These are phyloP conservation scores for Microsporum ferrugineum DNA, from an alignment of 2,329 filamentous ascomycete genomes.

Conservation along the genomic window DNA sequence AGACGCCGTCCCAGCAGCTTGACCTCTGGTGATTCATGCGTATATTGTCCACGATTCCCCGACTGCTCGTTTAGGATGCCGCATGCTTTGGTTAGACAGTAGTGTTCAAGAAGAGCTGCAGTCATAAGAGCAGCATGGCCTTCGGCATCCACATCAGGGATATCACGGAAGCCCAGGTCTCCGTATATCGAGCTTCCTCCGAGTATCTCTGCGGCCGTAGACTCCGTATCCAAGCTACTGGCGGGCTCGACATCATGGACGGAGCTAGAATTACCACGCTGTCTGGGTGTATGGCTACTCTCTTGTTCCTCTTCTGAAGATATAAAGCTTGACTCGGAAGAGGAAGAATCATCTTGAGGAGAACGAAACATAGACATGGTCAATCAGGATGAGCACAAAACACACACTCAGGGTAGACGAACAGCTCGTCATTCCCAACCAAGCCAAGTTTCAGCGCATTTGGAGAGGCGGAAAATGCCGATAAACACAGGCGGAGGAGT, in stretches of 20 bases:
- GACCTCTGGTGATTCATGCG: slow-evolving; percentile 33
- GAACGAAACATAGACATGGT: slow-evolving; percentile 33
- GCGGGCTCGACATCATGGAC: neutral
- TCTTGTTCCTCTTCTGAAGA: neutral
- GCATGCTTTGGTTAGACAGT: slow-evolving; percentile 33
- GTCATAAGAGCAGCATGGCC: slow-evolving; percentile 34
- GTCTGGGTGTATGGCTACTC: neutral
- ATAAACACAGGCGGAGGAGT: neutral
- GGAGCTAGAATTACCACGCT: neutral
- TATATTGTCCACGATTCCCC: slow-evolving; percentile 26
- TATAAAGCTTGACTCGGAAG: neutral
- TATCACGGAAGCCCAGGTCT: slow-evolving; percentile 9
- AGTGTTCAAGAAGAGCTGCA: slow-evolving; percentile 35
- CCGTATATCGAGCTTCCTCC: slow-evolving; percentile 7
- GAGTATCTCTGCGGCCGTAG: neutral
- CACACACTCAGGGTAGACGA: neutral
- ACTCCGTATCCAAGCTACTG: neutral
- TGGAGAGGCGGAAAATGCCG: neutral
- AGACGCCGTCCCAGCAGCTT: slow-evolving; percentile 32
- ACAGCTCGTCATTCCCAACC: slow-evolving; percentile 5
- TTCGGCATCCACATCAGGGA: slow-evolving; percentile 23
- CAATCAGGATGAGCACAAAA: neutral
- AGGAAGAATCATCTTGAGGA: slow-evolving; percentile 23
- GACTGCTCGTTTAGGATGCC: slow-evolving; percentile 34
- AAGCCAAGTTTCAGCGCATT: neutral